Conservation (phyloP, 345 rosid genomes). For the Aurinia saxatilis region DNA sequence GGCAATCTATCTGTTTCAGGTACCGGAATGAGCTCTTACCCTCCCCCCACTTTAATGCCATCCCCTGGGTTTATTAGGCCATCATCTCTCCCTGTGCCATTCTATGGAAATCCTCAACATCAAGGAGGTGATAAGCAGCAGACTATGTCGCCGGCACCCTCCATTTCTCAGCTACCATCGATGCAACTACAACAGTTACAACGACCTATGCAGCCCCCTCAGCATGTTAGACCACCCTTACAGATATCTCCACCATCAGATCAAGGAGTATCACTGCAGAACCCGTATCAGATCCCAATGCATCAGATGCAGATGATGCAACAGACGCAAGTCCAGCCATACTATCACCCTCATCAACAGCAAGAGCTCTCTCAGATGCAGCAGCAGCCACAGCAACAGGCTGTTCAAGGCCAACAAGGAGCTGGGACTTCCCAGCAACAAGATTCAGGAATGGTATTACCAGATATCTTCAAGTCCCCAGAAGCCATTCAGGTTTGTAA, state of each 20-base stretch:
- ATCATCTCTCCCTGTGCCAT: slow-evolving; percentile 44
- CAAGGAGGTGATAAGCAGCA: slow-evolving; percentile 58
- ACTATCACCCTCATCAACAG: slow-evolving; percentile 65
- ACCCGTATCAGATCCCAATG: slow-evolving; percentile 51
- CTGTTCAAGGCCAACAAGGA: slow-evolving; percentile 49
- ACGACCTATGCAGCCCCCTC: slow-evolving; percentile 80
- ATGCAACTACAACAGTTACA: slow-evolving; percentile 75
- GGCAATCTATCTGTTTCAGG: slow-evolving; percentile 46
- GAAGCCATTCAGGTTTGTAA: slow-evolving; percentile 81
- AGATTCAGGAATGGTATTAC: slow-evolving; percentile 78
- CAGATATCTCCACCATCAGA: slow-evolving; percentile 60
- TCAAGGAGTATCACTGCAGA: slow-evolving; percentile 56
- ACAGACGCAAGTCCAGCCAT: slow-evolving; percentile 55
- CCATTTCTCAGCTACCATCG: slow-evolving; percentile 59
- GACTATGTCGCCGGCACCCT: slow-evolving; percentile 43
- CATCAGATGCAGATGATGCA: slow-evolving; percentile 66
- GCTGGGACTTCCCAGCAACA: slow-evolving; percentile 53
- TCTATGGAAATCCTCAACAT: slow-evolving; percentile 49
- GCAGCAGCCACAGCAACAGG: slow-evolving; percentile 57
- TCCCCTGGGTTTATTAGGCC: slow-evolving; percentile 66
- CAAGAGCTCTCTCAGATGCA: slow-evolving; percentile 58
- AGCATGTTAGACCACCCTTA: slow-evolving; percentile 61
- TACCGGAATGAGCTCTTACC: slow-evolving; percentile 50
- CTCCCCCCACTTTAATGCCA: slow-evolving; percentile 58
- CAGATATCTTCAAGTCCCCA: slow-evolving; percentile 85